Evolutionary conservation across 1,284 basidiomycete species (phyloP).

Genomic region (Naganishia liquefaciens): DNA sequence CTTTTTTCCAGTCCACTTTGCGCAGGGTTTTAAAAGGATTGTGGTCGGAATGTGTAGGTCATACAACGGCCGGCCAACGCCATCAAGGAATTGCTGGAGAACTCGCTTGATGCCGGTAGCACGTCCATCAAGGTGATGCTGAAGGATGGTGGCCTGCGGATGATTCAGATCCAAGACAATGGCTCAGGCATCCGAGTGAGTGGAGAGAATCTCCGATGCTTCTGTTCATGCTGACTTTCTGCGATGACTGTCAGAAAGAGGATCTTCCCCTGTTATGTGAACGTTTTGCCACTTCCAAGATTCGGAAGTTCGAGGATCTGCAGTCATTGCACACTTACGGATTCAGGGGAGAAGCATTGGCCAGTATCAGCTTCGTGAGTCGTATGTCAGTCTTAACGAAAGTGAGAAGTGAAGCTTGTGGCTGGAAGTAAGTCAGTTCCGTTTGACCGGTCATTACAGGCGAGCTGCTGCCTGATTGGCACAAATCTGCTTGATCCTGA

Average conservation of each 20-base stretch:
- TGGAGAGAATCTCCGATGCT: background rate
- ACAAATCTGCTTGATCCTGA: background rate
- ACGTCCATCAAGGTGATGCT: slow-evolving; percentile 83
- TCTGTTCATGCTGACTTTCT: background rate
- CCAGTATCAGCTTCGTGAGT: slow-evolving; percentile 93
- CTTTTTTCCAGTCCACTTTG: background rate
- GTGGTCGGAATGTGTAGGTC: slow-evolving; percentile 61
- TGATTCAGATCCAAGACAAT: slow-evolving; percentile 95
- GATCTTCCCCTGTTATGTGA: slow-evolving; percentile 91
- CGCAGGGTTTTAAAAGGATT: background rate
- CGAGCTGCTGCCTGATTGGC: too few relatives aligned
- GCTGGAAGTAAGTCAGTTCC: slow-evolving; percentile 73
- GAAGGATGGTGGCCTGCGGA: slow-evolving; percentile 94
- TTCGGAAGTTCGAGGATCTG: slow-evolving; percentile 83
- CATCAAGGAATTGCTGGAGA: slow-evolving; percentile 94
- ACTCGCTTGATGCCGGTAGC: slow-evolving; percentile 87
- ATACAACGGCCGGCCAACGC: slow-evolving; percentile 96
- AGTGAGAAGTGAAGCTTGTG: slow-evolving; percentile 73
- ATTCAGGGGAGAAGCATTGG: slow-evolving; percentile 95
- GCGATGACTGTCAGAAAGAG: slow-evolving; percentile 53
- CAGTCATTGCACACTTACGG: slow-evolving; percentile 87
- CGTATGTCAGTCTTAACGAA: slow-evolving; percentile 83
- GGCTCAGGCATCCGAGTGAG: slow-evolving; percentile 86
- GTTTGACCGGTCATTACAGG: background rate
- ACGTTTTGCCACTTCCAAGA: slow-evolving; percentile 93